These are phyloP conservation scores for Zea mays DNA, from an alignment of 176 grass and related monocot genomes.

Conservation along the genomic window Zm-B73-REFERENCE-NAM-5.0 NC_050103.1:26587501-26588000, in stretches of 20 bases:
- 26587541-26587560: conserved; percentile 20
- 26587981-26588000: conserved; percentile 10
- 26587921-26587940: conserved; percentile 38
- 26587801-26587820: conserved; percentile 20
- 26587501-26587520: neutral
- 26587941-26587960: conserved; percentile 43
- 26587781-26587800: neutral
- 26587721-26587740: neutral
- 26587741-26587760: neutral
- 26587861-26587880: conserved; percentile 42
- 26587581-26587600: conserved; percentile 9
- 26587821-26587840: conserved; percentile 45
- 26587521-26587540: neutral
- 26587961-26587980: conserved; percentile 48
- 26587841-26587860: conserved; percentile 55
- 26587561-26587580: conserved; percentile 31
- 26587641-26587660: neutral
- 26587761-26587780: neutral
- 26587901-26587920: conserved; percentile 54
- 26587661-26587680: neutral
- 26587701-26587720: too few relatives aligned
- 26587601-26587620: neutral
- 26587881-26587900: conserved; percentile 54
- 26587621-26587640: neutral
- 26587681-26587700: too few relatives aligned